phyloP scores from a whole-genome alignment of 1,284 basidiomycete genomes.

The Apiotrichum gamsii region DNA sequence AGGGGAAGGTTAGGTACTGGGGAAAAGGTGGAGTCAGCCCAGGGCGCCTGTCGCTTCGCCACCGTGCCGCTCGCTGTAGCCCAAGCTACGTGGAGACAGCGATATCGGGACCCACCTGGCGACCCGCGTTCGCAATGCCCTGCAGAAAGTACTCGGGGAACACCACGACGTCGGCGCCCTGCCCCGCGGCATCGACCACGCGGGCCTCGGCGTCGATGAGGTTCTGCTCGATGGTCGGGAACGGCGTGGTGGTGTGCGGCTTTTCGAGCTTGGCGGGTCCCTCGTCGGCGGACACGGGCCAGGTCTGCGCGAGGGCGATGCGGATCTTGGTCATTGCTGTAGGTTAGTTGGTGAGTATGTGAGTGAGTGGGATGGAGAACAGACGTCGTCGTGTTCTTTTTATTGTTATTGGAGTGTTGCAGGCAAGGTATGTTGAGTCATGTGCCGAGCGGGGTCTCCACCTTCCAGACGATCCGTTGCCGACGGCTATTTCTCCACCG shows the following conservation, averaged over 20 bases:
- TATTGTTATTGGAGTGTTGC: no score
- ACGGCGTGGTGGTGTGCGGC: conserved; percentile 18
- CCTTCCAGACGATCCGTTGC: no score
- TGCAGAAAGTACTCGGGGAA: conserved; percentile 48
- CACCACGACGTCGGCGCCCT: conserved; percentile 37
- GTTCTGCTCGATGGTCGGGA: conserved; percentile 31
- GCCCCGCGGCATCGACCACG: conserved; percentile 22
- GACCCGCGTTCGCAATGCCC: conserved; percentile 34
- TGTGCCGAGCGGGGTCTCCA: no score
- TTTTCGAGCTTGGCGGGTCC: conserved; percentile 17
- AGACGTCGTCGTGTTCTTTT: no score
- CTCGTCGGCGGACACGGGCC: conserved; percentile 22
- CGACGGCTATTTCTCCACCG: no score
- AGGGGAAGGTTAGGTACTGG: conserved; percentile 40
- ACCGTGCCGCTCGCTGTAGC: no score
- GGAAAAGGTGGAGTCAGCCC: neutral
- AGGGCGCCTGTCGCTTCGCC: no score
- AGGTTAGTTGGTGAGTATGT: neutral
- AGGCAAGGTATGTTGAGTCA: no score
- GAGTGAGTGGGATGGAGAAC: neutral
- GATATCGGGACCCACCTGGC: conserved; percentile 41
- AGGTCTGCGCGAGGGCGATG: conserved; percentile 43
- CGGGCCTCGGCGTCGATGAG: conserved; percentile 18
- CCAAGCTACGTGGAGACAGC: no score
- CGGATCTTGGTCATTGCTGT: conserved; percentile 14